Evolutionary conservation across 2,329 filamentous ascomycete species (phyloP), one percentile per base, ranked within the genome.

Genomic region (Pestalotiopsis sp.): DNA sequence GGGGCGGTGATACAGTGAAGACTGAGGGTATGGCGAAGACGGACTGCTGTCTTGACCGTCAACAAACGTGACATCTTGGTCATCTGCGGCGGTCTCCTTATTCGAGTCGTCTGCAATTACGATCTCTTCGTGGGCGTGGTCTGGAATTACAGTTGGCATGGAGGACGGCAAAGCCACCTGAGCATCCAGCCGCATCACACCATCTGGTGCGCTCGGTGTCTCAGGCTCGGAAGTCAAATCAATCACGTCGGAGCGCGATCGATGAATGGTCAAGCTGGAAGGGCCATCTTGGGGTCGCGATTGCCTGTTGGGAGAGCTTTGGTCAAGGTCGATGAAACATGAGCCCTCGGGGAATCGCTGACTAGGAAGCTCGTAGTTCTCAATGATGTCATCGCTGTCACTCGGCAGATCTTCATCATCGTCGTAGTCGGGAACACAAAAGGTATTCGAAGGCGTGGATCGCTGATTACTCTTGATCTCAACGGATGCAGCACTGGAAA

Each of bases 221-320:
- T 27, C 38, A 45, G 65, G 65, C n/a, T 66, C 65, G 4, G 52
- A 66, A 11, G 65, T 66, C 20, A 66, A 36, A 23, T 66, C 65
- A 52, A 66, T 66, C 27, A 66, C 23, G 45, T 60, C 56, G 3
- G 65, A 66, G 27, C 27, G 20, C n/a, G 45, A 25, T 17, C 57
- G 41, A 13, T 17, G n/a, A 13, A 23, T n/a, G 5, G 45, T 58
- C n/a, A 11, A 31, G 27, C 25, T 58, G 9, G 64, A 66, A 20
- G 64, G 9, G 17, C 17, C 11, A 14, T 38, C 41, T 12, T 41
- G 5, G 31, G 14, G n/a, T 5, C n/a, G 38, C 20, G 39, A 9
- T 5, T 45, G 62, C 20, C 13, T 7, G 5, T 7, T 6, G n/a
- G 62, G 62, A 49, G 23, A 52, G 27, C 14, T 14, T 39, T 23